phyloP scores from a whole-genome alignment of 176 grass and related monocot genomes.

The Rhipidocladum racemiflorum region DNA sequence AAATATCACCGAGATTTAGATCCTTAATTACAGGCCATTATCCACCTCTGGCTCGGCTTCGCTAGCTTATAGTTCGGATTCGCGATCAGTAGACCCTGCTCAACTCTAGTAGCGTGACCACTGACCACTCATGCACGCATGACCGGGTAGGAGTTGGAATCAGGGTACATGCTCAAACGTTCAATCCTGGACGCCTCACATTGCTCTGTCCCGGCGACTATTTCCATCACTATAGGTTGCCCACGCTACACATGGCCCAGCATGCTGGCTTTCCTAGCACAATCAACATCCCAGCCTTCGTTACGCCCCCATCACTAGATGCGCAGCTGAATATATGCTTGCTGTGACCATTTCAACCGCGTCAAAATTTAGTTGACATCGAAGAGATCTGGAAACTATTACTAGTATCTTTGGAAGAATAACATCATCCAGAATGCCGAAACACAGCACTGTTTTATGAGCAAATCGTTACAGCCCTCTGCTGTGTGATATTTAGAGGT shows the following conservation, averaged over 20 bases:
- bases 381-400: not conserved
- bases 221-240: constrained; percentile 9
- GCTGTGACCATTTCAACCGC: not conserved
- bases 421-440: not conserved
- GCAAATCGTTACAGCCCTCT: not conserved
- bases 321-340: not conserved
- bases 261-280: not conserved
- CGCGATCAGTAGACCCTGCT: not conserved
- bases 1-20: no score
- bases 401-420: not conserved
- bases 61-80: not conserved
- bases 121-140: not conserved
- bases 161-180: not conserved
- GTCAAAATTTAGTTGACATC: not conserved
- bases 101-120: not conserved
- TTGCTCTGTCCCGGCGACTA: not conserved
- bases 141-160: not conserved
- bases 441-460: not conserved
- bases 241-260: constrained; percentile 16
- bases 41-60: not conserved
- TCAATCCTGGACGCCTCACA: not conserved
- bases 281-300: not conserved
- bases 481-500: not conserved
- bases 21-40: not conserved
- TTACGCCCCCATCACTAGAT: not conserved